These are phyloP conservation scores for Diaporthe capsici DNA, from an alignment of 2,329 filamentous ascomycete species.

Conservation along the genomic window DNA sequence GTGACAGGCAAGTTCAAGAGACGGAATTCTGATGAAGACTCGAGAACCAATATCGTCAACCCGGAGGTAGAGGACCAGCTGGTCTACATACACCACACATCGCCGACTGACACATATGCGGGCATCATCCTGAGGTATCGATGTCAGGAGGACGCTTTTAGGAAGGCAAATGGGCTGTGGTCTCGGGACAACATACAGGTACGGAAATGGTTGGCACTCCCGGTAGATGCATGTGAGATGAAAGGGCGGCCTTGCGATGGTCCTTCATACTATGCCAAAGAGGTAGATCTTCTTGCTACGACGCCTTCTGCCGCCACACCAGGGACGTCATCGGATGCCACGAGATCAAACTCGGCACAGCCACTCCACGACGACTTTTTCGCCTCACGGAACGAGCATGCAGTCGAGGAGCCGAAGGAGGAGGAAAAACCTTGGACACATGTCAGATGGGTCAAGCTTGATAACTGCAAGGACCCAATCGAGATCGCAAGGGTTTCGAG, in stretches of 20 bases:
- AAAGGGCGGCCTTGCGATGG: conserved; percentile 80
- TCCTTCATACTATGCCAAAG: conserved; percentile 59
- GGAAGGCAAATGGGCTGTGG: conserved; percentile 94
- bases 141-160: conserved; percentile 85
- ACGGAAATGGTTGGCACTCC: conserved; percentile 84
- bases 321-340: conserved; percentile 44
- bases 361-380: conserved; percentile 59
- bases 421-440: conserved; percentile 83
- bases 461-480: conserved; percentile 76
- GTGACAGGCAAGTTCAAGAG: conserved; percentile 72
- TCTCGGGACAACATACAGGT: conserved; percentile 91
- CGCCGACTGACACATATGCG: conserved; percentile 87
- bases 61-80: conserved; percentile 80
- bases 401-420: conserved; percentile 53
- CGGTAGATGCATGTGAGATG: conserved; percentile 89
- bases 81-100: conserved; percentile 91
- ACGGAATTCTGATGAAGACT: conserved; percentile 76
- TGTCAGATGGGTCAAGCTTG: conserved; percentile 89
- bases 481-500: conserved; percentile 90
- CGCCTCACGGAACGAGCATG: conserved; percentile 53
- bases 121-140: conserved; percentile 92
- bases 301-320: conserved; percentile 58
- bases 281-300: conserved; percentile 66
- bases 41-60: conserved; percentile 57
- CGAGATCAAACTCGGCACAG: conserved; percentile 48